These are phyloP conservation scores for Coffea eugenioides DNA, from an alignment of 257 asterid genomes.

Conservation along the genomic window DNA sequence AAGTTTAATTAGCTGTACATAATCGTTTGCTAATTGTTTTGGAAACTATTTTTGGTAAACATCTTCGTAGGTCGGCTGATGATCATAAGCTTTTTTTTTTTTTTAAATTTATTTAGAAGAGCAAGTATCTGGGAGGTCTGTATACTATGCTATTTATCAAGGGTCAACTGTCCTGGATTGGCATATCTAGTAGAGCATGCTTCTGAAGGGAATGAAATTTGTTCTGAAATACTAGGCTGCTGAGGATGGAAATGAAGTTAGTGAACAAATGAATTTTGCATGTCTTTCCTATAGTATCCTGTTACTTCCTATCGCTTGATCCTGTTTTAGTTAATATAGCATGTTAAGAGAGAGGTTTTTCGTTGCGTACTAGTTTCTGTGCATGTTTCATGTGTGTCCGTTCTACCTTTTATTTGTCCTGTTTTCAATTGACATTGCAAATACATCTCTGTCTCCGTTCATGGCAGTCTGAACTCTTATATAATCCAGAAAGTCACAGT, in stretches of 20 bases:
- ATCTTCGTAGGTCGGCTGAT: conserved; percentile 68
- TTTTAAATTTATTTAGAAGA: conserved; percentile 73
- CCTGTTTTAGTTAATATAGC: too few relatives aligned
- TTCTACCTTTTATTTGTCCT: too few relatives aligned
- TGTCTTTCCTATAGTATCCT: neutral
- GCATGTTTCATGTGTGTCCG: too few relatives aligned
- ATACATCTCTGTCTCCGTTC: neutral
- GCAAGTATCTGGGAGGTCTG: conserved; percentile 98
- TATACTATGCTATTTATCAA: neutral
- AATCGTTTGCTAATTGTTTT: too few relatives aligned
- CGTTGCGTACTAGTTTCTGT: neutral
- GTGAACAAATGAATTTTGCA: neutral
- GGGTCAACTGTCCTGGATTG: neutral
- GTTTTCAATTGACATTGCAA: too few relatives aligned
- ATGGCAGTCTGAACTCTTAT: neutral
- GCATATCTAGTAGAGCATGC: neutral
- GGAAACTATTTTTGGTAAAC: conserved; percentile 5
- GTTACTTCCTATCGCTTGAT: neutral
- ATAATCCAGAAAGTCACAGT: neutral
- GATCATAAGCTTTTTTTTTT: conserved; percentile 56
- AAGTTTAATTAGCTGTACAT: neutral
- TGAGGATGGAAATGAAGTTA: neutral
- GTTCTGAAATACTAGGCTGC: neutral
- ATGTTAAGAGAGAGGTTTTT: neutral
- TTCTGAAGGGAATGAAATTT: neutral